These are phyloP conservation scores for Trichoderma afroharzianum DNA, from an alignment of 2,329 filamentous ascomycete genomes.

Conservation along the genomic window DNA sequence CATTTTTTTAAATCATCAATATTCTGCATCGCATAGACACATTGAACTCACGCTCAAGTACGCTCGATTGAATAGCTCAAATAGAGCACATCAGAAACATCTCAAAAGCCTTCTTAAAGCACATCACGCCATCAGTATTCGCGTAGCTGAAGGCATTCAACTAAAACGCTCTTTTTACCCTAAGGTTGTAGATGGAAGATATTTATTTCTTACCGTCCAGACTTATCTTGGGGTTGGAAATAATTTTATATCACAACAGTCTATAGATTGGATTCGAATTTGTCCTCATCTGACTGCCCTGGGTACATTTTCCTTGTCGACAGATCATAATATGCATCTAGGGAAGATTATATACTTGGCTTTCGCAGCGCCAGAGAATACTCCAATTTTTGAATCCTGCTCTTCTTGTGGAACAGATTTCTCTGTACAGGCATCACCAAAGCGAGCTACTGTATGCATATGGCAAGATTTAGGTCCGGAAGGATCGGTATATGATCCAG, in stretches of 20 bases:
- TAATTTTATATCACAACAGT: neutral
- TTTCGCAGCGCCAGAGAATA: neutral
- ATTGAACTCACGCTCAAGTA: constrained; percentile 2
- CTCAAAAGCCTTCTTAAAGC: neutral
- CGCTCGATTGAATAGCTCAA: neutral
- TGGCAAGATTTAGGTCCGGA: constrained; percentile 3
- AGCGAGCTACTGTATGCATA: neutral
- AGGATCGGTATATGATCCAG: neutral
- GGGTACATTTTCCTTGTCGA: neutral
- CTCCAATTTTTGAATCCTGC: neutral
- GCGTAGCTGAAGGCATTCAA: neutral
- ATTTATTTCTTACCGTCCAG: neutral
- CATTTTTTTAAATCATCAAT: neutral
- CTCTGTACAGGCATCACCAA: neutral
- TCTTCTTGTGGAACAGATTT: neutral
- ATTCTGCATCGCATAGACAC: neutral
- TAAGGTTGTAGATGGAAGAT: constrained; percentile 3
- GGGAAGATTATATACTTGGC: neutral
- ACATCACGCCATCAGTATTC: neutral
- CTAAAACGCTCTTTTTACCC: neutral
- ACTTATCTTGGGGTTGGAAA: neutral
- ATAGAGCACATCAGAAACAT: neutral
- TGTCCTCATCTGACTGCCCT: neutral
- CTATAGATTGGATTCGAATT: neutral
- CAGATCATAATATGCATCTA: neutral